Evolutionary conservation across 768 basidiomycete genomes (phyloP).

Genomic region (Lactifluus piperatus): DNA sequence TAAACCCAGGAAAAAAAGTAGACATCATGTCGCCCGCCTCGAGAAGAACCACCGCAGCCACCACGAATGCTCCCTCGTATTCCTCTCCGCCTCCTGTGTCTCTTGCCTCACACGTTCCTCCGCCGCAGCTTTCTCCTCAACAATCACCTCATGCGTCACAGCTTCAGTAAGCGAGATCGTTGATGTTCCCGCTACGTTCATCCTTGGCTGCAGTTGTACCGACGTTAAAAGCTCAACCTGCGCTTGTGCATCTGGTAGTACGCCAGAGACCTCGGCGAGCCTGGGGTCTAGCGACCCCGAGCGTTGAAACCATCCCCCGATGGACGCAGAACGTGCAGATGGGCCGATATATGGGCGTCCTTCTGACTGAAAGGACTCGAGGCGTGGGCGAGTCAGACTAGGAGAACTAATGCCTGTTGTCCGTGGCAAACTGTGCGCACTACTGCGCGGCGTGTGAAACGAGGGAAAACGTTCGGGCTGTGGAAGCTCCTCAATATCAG

Average conservation of each 20-base stretch:
- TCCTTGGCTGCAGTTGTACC: not conserved
- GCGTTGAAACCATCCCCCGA: conserved; percentile 20
- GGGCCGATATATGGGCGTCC: not conserved
- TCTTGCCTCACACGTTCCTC: conserved; percentile 47
- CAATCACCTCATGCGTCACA: conserved; percentile 58
- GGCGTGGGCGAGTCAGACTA: not conserved
- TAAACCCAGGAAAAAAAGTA: not conserved
- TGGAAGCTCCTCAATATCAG: conserved; percentile 40
- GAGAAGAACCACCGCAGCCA: conserved; percentile 61
- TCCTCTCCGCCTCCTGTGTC: conserved; percentile 37
- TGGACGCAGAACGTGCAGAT: not conserved
- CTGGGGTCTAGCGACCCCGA: conserved; percentile 29
- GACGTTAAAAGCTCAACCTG: conserved; percentile 32
- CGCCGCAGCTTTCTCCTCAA: conserved; percentile 55
- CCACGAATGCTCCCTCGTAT: conserved; percentile 43
- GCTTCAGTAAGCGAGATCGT: conserved; percentile 42
- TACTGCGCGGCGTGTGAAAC: conserved; percentile 31
- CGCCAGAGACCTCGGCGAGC: conserved; percentile 17
- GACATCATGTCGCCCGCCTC: conserved; percentile 17
- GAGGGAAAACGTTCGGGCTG: conserved; percentile 34
- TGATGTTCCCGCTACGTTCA: not conserved
- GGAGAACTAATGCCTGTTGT: not conserved
- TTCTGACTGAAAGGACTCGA: not conserved
- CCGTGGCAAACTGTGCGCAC: not conserved
- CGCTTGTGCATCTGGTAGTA: conserved; percentile 37